Base-by-base conservation (phyloP, 306 rosid genomes). In the Luffa aegyptiaca region DNA sequence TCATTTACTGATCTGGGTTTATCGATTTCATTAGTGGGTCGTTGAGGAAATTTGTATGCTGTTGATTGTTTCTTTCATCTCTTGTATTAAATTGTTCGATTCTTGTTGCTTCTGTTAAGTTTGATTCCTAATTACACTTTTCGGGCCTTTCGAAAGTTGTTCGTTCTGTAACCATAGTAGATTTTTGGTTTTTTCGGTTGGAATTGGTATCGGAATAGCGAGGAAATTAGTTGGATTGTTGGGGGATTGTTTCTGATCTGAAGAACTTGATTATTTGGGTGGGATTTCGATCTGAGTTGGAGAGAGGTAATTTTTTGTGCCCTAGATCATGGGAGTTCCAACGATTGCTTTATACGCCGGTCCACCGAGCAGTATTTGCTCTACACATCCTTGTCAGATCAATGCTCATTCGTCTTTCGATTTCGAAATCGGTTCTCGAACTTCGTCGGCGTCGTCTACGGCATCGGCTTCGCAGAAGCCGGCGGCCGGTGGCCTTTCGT, bases 281-380 rank as follows among this genome's bases (percentile, higher is more conserved):
- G 48, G 6, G 75, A 41, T 6, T 68, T 51, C 44, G 75, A 79
- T 79, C 75, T 64, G 81, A 63, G 62, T 68, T 31, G 8, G 75
- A 66, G 62, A 20, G 39, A 48, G 18, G 37, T 39, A 8, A 20
- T 59, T 77, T 31, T 41, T 46, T 37, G 72, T 65, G 62, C 78
- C 62, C 78, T 36, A 85, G 33, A 81, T 80, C 83, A 91, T 96
- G 98, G 88, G 87, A 81, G 97, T 93, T 37, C 91, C 99, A 8
- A 89, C 97, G 4, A 93, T 93, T 63, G 96, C 97, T 46, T 84
- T 95, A 8, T 93, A 93, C 88, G 94, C 93, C 35, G 93, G 97
- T 65, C 91, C 97, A 64, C 91, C 97, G 33, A 84, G 97, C 82
- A 88, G 89, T 78, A 90, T 92, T 66, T 89, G 97, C 86, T 95